phyloP scores from a whole-genome alignment of 2,329 filamentous ascomycete species.

The Thelonectria discophora region DNA sequence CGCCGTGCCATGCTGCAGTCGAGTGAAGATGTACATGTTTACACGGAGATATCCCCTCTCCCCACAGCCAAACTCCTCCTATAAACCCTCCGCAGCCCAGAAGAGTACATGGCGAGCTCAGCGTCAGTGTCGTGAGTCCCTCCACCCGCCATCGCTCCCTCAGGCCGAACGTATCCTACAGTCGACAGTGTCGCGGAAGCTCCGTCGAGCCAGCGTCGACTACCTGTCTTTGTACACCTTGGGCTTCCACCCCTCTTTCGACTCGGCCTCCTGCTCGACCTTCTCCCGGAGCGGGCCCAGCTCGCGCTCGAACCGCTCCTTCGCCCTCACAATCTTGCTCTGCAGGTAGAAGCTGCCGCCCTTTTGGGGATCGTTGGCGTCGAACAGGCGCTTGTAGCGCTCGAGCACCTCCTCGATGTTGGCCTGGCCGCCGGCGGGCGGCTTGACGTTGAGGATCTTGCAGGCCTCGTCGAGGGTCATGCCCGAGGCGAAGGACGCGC shows the following conservation, averaged over 20 bases:
- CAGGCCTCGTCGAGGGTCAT: constrained; percentile 96
- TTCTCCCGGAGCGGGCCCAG: constrained; percentile 76
- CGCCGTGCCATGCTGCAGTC: constrained; percentile 63
- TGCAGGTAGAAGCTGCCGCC: constrained; percentile 98
- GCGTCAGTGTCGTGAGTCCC: background rate
- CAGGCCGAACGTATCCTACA: constrained; percentile 36
- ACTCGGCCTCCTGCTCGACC: constrained; percentile 77
- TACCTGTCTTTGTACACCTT: constrained; percentile 92
- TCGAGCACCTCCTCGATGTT: constrained; percentile 83
- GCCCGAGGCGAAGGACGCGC: constrained; percentile 69
- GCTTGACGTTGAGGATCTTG: constrained; percentile 95
- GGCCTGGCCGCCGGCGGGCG: constrained; percentile 75
- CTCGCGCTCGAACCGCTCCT: constrained; percentile 92
- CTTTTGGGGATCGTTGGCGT: constrained; percentile 92
- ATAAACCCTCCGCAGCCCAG: constrained; percentile 17
- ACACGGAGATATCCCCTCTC: constrained; percentile 41
- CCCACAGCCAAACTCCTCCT: constrained; percentile 26
- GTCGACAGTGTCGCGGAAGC: constrained; percentile 7
- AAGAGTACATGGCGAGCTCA: constrained; percentile 1
- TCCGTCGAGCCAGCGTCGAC: constrained; percentile 23
- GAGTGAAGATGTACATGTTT: constrained; percentile 63
- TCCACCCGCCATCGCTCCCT: constrained; percentile 4
- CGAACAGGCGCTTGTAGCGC: constrained; percentile 94
- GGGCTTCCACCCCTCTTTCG: constrained; percentile 89
- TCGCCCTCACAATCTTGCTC: constrained; percentile 91